Conservation (phyloP, 345 rosid genomes). For the Syzygium aqueum region DNA sequence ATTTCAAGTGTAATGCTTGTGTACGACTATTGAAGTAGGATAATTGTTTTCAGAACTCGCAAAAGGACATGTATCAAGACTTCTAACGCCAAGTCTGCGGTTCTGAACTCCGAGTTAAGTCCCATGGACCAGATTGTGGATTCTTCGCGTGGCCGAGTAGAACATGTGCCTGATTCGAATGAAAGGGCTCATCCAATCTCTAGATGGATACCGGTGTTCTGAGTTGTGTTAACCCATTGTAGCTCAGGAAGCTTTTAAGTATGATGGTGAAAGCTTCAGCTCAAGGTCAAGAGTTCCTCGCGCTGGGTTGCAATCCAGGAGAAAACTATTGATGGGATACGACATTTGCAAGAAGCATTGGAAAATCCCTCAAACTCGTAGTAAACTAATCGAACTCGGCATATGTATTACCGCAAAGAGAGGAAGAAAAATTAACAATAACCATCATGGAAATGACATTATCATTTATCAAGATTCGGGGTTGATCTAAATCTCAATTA, state of each 20-base stretch:
- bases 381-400: too few species aligned
- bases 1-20: neutral
- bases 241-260: neutral
- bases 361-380: neutral
- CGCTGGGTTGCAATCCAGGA: neutral
- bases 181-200: neutral
- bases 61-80: neutral
- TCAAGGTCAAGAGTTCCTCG: neutral
- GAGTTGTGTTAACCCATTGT: neutral
- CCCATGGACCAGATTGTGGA: neutral
- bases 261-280: neutral
- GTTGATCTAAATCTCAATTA: neutral
- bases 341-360: neutral
- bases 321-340: neutral
- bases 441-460: neutral
- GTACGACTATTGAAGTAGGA: neutral
- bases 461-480: neutral
- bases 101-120: neutral
- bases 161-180: neutral
- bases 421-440: neutral
- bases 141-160: neutral
- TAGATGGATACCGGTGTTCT: neutral
- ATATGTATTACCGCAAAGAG: neutral
- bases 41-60: neutral
- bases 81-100: neutral